These are phyloP conservation scores for Lizonia empirigonia DNA, from an alignment of 2,329 filamentous ascomycete species.

Conservation along the genomic window DNA sequence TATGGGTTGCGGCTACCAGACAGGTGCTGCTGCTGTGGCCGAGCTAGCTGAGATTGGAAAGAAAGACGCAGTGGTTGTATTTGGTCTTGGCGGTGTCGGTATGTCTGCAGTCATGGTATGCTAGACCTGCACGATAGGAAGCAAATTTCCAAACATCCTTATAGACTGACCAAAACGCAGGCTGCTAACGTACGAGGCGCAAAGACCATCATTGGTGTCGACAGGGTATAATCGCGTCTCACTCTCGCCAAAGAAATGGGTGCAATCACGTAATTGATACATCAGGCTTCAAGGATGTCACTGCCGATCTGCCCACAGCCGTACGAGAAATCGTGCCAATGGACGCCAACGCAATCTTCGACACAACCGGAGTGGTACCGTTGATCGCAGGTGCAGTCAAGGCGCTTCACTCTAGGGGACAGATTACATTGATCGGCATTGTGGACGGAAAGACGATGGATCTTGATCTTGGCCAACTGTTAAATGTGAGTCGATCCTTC, in stretches of 20 bases:
- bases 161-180: constrained; percentile 19
- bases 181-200: constrained; percentile 53
- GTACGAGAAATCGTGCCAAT: constrained; percentile 44
- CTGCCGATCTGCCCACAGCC: constrained; percentile 39
- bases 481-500: constrained; percentile 41
- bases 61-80: constrained; percentile 49
- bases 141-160: neutral
- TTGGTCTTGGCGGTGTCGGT: constrained; percentile 56
- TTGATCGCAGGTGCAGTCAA: constrained; percentile 53
- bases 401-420: constrained; percentile 53
- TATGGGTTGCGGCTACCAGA: constrained; percentile 56
- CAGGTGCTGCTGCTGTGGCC: constrained; percentile 52
- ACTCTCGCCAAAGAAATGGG: constrained; percentile 47
- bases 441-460: constrained; percentile 52
- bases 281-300: constrained; percentile 17
- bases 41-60: constrained; percentile 43
- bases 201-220: constrained; percentile 48
- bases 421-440: constrained; percentile 58
- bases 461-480: constrained; percentile 53
- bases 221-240: constrained; percentile 42
- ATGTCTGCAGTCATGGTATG: constrained; percentile 53
- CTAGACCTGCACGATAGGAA: neutral
- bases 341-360: constrained; percentile 55
- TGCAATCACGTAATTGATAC: constrained; percentile 50
- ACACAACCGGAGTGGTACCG: constrained; percentile 56